A percentile compares a stretch with the other conserved stretches of the same genome.
Evolutionary conservation across 129 eudicot genomes (phyloP).

Genomic region (Deinandra increscens): DNA sequence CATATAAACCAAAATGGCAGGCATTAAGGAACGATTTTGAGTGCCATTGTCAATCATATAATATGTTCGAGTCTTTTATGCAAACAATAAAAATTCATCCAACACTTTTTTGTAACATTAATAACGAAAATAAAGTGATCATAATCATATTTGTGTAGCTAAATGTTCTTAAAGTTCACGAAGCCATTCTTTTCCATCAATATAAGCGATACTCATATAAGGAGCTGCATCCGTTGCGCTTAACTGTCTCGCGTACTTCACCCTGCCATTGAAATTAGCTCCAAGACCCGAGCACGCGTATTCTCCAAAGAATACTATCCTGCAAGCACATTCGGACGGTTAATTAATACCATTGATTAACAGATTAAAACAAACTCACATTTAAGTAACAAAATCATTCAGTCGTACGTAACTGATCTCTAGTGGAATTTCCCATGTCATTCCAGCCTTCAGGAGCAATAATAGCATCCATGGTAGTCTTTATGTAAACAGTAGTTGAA

Average conservation of each 20-base stretch:
- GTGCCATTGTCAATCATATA: no score
- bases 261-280: constrained; percentile 48
- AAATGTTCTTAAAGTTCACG: neutral
- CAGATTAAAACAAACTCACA: neutral
- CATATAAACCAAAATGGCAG: no score
- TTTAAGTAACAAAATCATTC: neutral
- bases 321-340: constrained; percentile 23
- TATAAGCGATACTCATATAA: constrained; percentile 44
- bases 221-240: constrained; percentile 56
- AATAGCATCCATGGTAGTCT: constrained; percentile 57
- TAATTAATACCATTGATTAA: neutral
- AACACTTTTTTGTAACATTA: neutral
- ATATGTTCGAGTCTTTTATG: no score
- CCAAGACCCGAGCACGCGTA: constrained; percentile 68
- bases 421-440: constrained; percentile 66
- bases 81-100: neutral
- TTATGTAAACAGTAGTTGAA: constrained; percentile 60
- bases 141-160: neutral
- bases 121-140: neutral
- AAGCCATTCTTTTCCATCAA: constrained; percentile 75
- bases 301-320: constrained; percentile 77
- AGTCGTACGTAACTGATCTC: constrained; percentile 58
- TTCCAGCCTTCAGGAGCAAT: constrained; percentile 84
- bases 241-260: constrained; percentile 51
- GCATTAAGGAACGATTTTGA: no score